Evolutionary conservation across 257 asterid genomes (phyloP).

Genomic region (Haberlea rhodopensis): DNA sequence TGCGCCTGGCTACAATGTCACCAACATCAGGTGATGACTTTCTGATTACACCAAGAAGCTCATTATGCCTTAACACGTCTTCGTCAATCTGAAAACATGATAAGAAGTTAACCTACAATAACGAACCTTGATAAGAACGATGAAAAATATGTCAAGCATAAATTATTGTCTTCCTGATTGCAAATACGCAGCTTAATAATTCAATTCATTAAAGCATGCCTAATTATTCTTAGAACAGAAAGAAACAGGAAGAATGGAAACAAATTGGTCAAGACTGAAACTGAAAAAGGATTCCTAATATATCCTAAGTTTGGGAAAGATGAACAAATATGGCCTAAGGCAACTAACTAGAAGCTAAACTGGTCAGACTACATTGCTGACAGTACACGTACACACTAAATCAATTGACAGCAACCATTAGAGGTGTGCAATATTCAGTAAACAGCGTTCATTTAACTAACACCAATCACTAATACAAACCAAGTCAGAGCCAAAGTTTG

Average conservation of each 20-base stretch:
- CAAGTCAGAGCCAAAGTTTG: too few species aligned
- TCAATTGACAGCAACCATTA: not conserved
- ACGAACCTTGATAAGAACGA: constrained; percentile 6
- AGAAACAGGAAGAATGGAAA: not conserved
- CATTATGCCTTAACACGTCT: constrained; percentile 78
- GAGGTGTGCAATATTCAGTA: not conserved
- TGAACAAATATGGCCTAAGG: too few species aligned
- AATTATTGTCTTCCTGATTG: too few species aligned
- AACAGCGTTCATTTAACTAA: not conserved
- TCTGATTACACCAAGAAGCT: constrained; percentile 63
- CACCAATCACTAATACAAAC: too few species aligned
- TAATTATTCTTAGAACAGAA: not conserved
- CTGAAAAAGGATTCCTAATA: not conserved
- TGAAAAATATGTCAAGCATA: not conserved
- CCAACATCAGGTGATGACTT: constrained; percentile 59
- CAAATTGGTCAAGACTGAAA: not conserved
- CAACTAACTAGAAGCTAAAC: too few species aligned
- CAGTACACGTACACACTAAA: not conserved
- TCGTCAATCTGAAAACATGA: constrained; percentile 56
- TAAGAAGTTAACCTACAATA: constrained; percentile 23
- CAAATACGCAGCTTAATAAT: too few species aligned
- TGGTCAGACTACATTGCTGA: not conserved
- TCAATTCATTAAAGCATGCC: not conserved
- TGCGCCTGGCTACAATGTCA: constrained; percentile 79
- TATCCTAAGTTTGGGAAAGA: too few species aligned